These are phyloP conservation scores for Diaporthe humulicola DNA, from an alignment of 2,329 filamentous ascomycete genomes.

Conservation along the genomic window DNA sequence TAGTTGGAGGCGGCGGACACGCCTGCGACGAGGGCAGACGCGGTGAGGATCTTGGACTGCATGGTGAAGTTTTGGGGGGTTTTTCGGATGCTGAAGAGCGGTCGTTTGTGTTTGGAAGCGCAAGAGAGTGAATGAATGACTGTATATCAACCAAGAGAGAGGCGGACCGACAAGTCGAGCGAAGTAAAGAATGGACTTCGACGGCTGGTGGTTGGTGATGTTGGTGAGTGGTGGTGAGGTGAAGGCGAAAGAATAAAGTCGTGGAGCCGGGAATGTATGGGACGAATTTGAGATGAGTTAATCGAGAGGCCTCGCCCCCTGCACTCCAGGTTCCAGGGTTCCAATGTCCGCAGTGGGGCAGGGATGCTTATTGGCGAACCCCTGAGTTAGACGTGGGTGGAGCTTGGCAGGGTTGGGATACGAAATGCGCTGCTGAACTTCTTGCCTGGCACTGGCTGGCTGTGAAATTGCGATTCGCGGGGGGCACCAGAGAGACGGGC, in stretches of 20 bases:
- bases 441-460: slow-evolving; percentile 24
- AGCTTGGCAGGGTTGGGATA: slow-evolving; percentile 25
- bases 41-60: slow-evolving; percentile 32
- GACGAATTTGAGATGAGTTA: slow-evolving; percentile 1
- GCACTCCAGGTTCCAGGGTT: neutral
- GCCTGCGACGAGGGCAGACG: slow-evolving; percentile 33
- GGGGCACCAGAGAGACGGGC: slow-evolving; percentile 15
- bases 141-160: slow-evolving; percentile 4
- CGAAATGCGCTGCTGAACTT: slow-evolving; percentile 20
- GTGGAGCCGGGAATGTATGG: slow-evolving; percentile 18
- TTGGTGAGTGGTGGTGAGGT: neutral
- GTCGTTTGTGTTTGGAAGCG: neutral
- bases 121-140: slow-evolving; percentile 9
- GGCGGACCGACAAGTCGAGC: slow-evolving; percentile 11
- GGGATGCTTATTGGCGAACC: slow-evolving; percentile 25
- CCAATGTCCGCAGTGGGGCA: slow-evolving; percentile 16
- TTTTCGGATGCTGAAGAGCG: slow-evolving; percentile 19
- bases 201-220: slow-evolving; percentile 26
- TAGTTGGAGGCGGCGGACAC: slow-evolving; percentile 47
- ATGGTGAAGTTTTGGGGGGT: slow-evolving; percentile 24
- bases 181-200: slow-evolving; percentile 35
- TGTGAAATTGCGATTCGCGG: slow-evolving; percentile 28
- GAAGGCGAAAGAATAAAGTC: slow-evolving; percentile 3
- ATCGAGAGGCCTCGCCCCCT: slow-evolving; percentile 24
- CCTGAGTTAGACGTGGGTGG: slow-evolving; percentile 18